Evolutionary conservation across 2,329 filamentous ascomycete species (phyloP).

Genomic region (Diaporthe sp.): DNA sequence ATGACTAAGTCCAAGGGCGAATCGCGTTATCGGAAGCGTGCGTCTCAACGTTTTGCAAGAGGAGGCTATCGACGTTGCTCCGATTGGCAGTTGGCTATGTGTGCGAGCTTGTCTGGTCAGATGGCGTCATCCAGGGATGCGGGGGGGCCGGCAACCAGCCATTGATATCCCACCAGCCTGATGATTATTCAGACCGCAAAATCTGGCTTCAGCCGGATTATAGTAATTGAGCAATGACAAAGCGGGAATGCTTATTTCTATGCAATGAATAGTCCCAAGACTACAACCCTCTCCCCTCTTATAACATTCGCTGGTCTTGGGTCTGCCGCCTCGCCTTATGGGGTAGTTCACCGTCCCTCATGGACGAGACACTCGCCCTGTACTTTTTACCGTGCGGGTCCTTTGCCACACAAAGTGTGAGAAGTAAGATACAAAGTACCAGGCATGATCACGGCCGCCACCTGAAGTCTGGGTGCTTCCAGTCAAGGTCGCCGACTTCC

Average conservation of each 20-base stretch:
- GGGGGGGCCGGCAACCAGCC: conserved; percentile 4
- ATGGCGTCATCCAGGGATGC: neutral
- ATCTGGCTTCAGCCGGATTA: neutral
- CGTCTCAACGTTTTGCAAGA: neutral
- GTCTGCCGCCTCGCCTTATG: neutral
- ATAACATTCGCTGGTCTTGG: neutral
- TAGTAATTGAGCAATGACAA: neutral
- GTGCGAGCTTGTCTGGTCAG: conserved; percentile 16
- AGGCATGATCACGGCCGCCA: conserved; percentile 58
- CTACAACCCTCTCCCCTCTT: neutral
- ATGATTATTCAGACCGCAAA: conserved; percentile 24
- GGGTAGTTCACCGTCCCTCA: neutral
- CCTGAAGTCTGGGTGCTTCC: conserved; percentile 76
- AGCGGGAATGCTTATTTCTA: neutral
- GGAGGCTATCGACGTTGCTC: neutral
- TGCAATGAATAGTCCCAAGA: neutral
- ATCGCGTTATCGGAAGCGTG: conserved; percentile 8
- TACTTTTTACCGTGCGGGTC: neutral
- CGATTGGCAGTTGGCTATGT: conserved; percentile 2
- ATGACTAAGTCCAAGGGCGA: conserved; percentile 24
- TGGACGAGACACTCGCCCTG: neutral
- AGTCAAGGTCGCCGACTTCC: conserved; percentile 73
- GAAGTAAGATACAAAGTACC: neutral
- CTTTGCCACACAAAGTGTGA: neutral
- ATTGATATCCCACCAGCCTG: neutral